Base-by-base conservation (phyloP, 2,329 filamentous ascomycete genomes). In the Teratosphaeria nubilosa region DNA sequence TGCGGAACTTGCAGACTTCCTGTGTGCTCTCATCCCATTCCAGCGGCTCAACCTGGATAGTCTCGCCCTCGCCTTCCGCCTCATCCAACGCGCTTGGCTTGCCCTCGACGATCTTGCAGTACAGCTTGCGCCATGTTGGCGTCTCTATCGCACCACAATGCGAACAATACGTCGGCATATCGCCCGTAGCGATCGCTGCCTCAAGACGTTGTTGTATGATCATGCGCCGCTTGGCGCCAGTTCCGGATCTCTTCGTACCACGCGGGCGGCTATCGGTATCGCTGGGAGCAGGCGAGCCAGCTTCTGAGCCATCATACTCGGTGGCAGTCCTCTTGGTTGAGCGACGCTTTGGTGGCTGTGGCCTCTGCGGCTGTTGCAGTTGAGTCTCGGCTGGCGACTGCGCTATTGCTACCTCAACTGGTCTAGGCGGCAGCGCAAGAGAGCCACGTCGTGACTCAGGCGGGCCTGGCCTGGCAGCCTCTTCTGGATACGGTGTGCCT, bases 91-190 rank as follows among this genome's bases (percentile, higher is more conserved):
- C 83, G 2, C 82, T 80, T 0, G 90, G 90, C 32, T 80, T 80
- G 1, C 90, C 91, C 16, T 83, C 77, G 52, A 86, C 80, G 7
- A 88, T 80, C 67, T 90, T 90, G n/a, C 85, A 85, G 80, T 87
- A 96, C 13, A 94, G 90, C 68, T 92, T 94, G 60, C 94, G 86
- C 94, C 94, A 99, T 0, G 92, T 96, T 0, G 92, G 90, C 0
- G 94, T 99, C 67, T 97, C 89, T 58, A 99, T 95, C 6, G 91
- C 88, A 5, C 94, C 94, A 67, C 94, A 99, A 67, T 97, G 96
- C 62, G 83, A 83, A 72, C 94, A 99, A 68, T 86, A 97, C 0
- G 87, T 86, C 0, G 94, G 94, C 78, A 91, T 87, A 63, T 91
- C 83, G 5, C 94, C 94, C 57, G 84, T 84, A n/a, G 80, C 80